These are phyloP conservation scores for Cupressus sempervirens DNA, from an alignment of 75 land plant genomes.

Conservation along the genomic window DNA sequence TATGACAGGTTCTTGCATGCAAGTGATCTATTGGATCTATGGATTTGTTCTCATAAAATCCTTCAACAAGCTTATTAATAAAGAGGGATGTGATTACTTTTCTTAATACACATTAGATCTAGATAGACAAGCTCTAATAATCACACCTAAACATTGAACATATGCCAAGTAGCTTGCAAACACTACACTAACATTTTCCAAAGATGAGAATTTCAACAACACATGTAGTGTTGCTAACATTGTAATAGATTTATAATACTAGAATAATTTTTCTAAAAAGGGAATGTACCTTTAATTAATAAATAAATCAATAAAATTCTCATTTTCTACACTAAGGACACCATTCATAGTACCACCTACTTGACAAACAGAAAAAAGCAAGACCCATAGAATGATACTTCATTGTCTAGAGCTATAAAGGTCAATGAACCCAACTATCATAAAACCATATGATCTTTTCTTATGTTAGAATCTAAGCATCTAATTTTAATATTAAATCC, in stretches of 20 bases:
- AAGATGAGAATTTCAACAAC: neutral
- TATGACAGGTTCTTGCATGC: no score
- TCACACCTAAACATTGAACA: neutral
- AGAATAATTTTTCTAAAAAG: neutral
- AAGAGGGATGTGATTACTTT: neutral
- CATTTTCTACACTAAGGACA: constrained; percentile 95
- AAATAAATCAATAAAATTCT: constrained; percentile 97
- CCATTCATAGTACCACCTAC: constrained; percentile 99
- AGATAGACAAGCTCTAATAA: neutral
- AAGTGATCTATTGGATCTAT: no score
- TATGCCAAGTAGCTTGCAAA: neutral
- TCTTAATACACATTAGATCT: neutral
- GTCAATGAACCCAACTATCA: constrained; percentile 86
- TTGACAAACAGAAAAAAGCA: constrained; percentile 89
- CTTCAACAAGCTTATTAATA: neutral
- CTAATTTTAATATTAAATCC: neutral
- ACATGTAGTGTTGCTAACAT: neutral
- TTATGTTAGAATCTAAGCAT: neutral
- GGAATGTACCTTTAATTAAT: constrained; percentile 71
- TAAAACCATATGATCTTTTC: neutral
- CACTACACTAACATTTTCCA: neutral
- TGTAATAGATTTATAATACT: neutral
- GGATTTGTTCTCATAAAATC: no score
- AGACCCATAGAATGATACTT: constrained; percentile 96
- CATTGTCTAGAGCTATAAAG: constrained; percentile 80